These are phyloP conservation scores for Rehmannia glutinosa DNA, from an alignment of 257 asterid genomes.

Conservation along the genomic window DNA sequence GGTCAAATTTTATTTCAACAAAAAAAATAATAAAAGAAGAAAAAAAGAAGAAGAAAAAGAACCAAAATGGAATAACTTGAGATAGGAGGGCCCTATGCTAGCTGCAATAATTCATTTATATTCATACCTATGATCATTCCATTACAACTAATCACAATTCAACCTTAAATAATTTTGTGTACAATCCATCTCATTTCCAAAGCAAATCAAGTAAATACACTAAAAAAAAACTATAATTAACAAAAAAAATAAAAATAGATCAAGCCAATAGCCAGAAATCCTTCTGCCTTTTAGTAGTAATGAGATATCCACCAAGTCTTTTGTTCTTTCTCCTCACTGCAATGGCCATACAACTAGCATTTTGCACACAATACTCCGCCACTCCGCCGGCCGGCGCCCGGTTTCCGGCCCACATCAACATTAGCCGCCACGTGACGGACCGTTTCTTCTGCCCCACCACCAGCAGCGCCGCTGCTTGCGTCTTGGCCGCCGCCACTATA, in stretches of 20 bases:
- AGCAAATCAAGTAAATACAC: not conserved
- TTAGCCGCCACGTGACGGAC: conserved; percentile 61
- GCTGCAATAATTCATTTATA: too few species aligned
- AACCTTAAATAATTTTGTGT: too few species aligned
- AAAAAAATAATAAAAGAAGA: too few species aligned
- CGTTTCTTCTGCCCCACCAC: conserved; percentile 75
- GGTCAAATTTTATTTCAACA: too few species aligned
- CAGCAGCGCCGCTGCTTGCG: conserved; percentile 42
- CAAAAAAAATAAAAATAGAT: not conserved
- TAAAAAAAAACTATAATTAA: not conserved
- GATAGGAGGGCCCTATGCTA: too few species aligned
- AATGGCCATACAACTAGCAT: conserved; percentile 79
- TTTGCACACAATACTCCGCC: conserved; percentile 82
- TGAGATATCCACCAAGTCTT: conserved; percentile 79
- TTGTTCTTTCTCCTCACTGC: conserved; percentile 85
- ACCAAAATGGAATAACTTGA: too few species aligned
- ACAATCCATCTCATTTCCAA: too few species aligned
- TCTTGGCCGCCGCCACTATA: conserved; percentile 56
- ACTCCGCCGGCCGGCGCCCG: conserved; percentile 38
- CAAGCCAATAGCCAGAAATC: conserved; percentile 94
- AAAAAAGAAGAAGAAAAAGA: too few species aligned
- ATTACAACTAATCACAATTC: too few species aligned
- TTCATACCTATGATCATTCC: too few species aligned
- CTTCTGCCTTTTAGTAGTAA: conserved; percentile 72
- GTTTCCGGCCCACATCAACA: conserved; percentile 70